Conservation (phyloP, 2,329 filamentous ascomycete species). For the Colletotrichum costaricense region DNA sequence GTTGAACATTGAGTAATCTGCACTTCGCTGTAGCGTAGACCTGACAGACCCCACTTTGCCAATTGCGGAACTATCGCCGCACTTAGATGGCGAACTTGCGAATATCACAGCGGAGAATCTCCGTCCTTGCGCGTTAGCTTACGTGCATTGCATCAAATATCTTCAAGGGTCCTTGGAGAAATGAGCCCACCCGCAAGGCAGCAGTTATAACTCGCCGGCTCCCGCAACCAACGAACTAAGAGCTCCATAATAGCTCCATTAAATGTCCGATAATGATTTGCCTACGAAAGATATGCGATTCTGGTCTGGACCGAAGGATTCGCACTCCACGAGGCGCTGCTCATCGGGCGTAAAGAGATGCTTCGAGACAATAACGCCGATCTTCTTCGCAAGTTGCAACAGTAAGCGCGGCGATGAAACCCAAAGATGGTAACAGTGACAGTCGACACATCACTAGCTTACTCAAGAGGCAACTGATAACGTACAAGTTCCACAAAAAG, state of each 20-base stretch:
- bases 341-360: not conserved
- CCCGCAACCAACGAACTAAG: not conserved
- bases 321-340: not conserved
- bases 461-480: not conserved
- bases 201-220: not conserved
- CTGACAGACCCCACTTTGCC: not conserved
- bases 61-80: slow-evolving; percentile 28
- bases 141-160: not conserved
- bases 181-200: not conserved
- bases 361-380: not conserved
- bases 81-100: not conserved
- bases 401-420: not conserved
- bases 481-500: not conserved
- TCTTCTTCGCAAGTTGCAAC: not conserved
- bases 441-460: not conserved
- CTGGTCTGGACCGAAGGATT: slow-evolving; percentile 8
- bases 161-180: not conserved
- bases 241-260: slow-evolving; percentile 21
- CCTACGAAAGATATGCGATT: not conserved
- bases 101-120: not conserved
- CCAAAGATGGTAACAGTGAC: not conserved
- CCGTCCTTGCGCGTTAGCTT: not conserved
- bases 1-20: not conserved
- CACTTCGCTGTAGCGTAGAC: too few species aligned
- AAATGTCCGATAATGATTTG: slow-evolving; percentile 9